A percentile compares a stretch with the other conserved stretches of the same genome.
These are phyloP conservation scores for Phytophthora boehmeriae DNA, from an alignment of 352 stramenopile genomes.

Conservation along the genomic window DNA sequence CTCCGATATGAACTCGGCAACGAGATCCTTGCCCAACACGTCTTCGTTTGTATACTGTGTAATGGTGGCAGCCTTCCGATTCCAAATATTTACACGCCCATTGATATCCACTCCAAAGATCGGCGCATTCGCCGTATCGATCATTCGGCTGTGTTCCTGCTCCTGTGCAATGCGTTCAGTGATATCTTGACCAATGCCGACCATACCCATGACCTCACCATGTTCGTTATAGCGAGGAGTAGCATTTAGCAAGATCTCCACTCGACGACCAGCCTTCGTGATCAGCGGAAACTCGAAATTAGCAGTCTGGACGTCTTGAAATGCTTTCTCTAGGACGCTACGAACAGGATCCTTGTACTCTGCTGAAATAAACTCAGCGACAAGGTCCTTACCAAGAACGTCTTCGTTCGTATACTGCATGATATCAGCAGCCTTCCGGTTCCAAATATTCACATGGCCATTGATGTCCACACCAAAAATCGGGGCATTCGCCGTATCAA, in stretches of 20 bases:
- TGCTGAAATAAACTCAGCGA: constrained; percentile 76
- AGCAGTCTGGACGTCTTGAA: constrained; percentile 61
- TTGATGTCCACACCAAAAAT: constrained; percentile 6
- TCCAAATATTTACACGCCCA: constrained; percentile 57
- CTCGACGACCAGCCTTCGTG: constrained; percentile 55
- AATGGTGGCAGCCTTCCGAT: constrained; percentile 46
- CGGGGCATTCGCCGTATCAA: constrained; percentile 2
- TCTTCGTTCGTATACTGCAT: constrained; percentile 78
- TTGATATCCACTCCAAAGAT: constrained; percentile 76
- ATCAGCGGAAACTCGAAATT: constrained; percentile 90
- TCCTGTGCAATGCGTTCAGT: constrained; percentile 76
- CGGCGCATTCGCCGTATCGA: constrained; percentile 69
- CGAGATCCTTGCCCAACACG: constrained; percentile 38
- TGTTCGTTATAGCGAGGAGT: constrained; percentile 68
- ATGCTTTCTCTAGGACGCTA: constrained; percentile 33
- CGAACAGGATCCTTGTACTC: constrained; percentile 38
- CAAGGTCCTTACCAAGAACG: constrained; percentile 69
- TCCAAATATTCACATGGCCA: constrained; percentile 74
- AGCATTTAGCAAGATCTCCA: constrained; percentile 78
- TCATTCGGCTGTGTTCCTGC: constrained; percentile 75
- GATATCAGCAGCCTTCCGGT: constrained; percentile 81
- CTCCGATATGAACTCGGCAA: constrained; percentile 56
- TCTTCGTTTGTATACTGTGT: constrained; percentile 57
- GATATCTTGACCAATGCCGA: constrained; percentile 88
- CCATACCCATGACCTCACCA: constrained; percentile 85